These are phyloP conservation scores for Talaromyces pinophilus DNA, from an alignment of 2,329 filamentous ascomycete species.

Conservation along the genomic window DNA sequence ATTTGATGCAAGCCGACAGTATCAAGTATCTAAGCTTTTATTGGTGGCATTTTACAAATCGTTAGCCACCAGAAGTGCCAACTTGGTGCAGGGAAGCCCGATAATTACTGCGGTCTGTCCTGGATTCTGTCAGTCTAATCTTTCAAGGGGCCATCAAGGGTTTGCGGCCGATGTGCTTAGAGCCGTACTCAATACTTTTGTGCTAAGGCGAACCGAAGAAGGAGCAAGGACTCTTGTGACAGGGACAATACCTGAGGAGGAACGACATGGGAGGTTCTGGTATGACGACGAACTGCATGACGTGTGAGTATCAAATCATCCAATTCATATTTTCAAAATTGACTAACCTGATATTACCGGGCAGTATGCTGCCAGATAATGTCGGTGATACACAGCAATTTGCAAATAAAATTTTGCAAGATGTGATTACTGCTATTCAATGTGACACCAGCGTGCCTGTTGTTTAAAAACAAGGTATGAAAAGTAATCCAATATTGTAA, in stretches of 20 bases:
- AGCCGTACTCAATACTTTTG: conserved; percentile 3
- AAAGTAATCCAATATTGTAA: no score
- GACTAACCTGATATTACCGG: not conserved
- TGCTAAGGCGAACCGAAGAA: conserved; percentile 11
- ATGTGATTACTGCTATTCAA: not conserved
- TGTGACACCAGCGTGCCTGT: not conserved
- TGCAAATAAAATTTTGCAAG: not conserved
- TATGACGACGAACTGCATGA: conserved; percentile 16
- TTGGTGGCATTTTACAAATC: not conserved
- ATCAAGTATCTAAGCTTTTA: conserved; percentile 17
- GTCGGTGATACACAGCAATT: not conserved
- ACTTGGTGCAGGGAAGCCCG: not conserved
- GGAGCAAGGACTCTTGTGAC: conserved; percentile 17
- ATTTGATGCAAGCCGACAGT: conserved; percentile 15
- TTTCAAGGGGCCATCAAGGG: conserved; percentile 18
- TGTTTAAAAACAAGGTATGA: not conserved
- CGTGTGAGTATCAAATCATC: conserved; percentile 10
- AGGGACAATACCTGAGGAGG: not conserved
- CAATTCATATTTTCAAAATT: not conserved
- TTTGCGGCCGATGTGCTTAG: conserved; percentile 4
- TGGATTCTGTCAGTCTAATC: conserved; percentile 17
- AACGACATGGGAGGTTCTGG: conserved; percentile 17
- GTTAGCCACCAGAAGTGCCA: not conserved
- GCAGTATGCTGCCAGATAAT: not conserved
- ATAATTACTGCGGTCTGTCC: conserved; percentile 17